Base-by-base conservation (phyloP, 2,329 filamentous ascomycete genomes). In the Colletotrichum chrysophilum region DNA sequence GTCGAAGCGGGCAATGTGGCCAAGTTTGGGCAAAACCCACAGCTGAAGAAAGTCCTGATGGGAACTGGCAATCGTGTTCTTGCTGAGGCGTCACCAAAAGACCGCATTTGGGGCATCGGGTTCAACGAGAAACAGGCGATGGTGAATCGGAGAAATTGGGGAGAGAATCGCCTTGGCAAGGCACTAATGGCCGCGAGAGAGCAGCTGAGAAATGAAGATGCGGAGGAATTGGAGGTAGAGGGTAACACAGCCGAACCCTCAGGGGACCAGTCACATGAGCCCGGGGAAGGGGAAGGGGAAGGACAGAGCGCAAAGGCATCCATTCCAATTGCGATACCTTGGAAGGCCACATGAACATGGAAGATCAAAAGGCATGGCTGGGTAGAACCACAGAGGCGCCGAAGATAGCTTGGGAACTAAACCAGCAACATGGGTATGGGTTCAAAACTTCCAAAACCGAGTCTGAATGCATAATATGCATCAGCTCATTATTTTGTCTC, bases 21-120 rank as follows among this genome's bases (percentile, higher is more conserved):
- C 70, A 84, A 85, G 78, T 85, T 85, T 65, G 77, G 80, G n/a
- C 80, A 83, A 74, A 81, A 82, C 74, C 34, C 66, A 18, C 76
- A 79, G 18, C 73, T 85, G 28, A 79, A 77, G 66, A 65, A 76
- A 13, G 79, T 81, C 65, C 76, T 85, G 32, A 75, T 85, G 8
- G 80, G 71, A 4, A 85, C 83, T 13, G 81, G 83, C 2, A 78
- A 83, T 34, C 74, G 80, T 36, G 36, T 81, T 60, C 77, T 85
- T 7, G 80, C 79, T 5, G 82, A 84, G 58, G 83, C 81, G 13
- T 78, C 80, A 36, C 79, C 79, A 2, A 76, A 68, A 38, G 83
- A 85, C 77, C 76, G 81, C 4, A 77, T 84, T 18, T 85, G 83
- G 83, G 82, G 82, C 10, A 83, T 84, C 70, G 82, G 82, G 9